phyloP scores from a whole-genome alignment of 2,329 filamentous ascomycete species.

The Ascochyta rabiei region DNA sequence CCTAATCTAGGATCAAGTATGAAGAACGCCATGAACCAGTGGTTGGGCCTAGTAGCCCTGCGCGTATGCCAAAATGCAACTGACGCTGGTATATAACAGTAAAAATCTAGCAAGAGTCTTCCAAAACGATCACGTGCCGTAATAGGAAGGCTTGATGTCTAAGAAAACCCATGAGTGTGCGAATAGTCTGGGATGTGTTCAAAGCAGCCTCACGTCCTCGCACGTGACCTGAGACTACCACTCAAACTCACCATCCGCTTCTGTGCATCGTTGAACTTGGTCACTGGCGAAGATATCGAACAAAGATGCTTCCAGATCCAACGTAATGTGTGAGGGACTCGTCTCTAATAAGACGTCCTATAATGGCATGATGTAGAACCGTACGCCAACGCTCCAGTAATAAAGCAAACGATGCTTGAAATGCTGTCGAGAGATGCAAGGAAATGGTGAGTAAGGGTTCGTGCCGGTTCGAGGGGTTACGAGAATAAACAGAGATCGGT shows the following conservation, averaged over 20 bases:
- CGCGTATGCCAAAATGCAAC: constrained; percentile 43
- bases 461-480: neutral
- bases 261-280: neutral
- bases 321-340: constrained; percentile 27
- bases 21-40: constrained; percentile 39
- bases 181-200: neutral
- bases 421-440: constrained; percentile 11
- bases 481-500: neutral
- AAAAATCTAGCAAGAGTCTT: constrained; percentile 13
- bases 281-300: constrained; percentile 9
- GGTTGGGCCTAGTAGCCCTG: constrained; percentile 34
- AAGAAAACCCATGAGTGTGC: neutral
- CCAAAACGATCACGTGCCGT: neutral
- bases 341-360: constrained; percentile 39
- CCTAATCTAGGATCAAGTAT: constrained; percentile 26
- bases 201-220: neutral
- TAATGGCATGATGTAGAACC: constrained; percentile 35
- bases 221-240: neutral
- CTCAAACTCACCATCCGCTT: neutral
- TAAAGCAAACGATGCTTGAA: constrained; percentile 7
- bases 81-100: constrained; percentile 38
- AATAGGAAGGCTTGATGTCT: neutral
- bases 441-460: neutral
- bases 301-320: constrained; percentile 15
- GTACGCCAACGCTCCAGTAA: constrained; percentile 26